These are phyloP conservation scores for Pleurotus pulmonarius DNA, from an alignment of 768 basidiomycete species.

Conservation along the genomic window DNA sequence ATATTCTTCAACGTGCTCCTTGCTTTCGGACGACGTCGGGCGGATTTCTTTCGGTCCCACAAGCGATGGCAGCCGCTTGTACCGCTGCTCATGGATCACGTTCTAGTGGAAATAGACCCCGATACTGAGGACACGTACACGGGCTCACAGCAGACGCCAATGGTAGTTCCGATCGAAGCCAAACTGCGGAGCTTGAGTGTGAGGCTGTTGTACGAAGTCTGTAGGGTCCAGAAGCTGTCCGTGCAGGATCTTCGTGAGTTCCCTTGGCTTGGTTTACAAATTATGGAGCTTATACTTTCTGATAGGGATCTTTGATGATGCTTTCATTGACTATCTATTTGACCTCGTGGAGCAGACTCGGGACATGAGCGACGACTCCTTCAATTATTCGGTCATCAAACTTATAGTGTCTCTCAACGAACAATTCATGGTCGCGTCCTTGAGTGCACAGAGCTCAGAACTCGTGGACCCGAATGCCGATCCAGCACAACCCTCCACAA, in stretches of 20 bases:
- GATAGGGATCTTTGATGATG: slow-evolving; percentile 73
- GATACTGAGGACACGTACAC: slow-evolving; percentile 63
- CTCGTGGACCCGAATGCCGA: slow-evolving; percentile 10
- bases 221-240: slow-evolving; percentile 82
- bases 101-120: slow-evolving; percentile 76
- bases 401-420: slow-evolving; percentile 94
- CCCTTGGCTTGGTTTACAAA: neutral
- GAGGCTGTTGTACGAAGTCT: slow-evolving; percentile 86
- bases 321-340: slow-evolving; percentile 86
- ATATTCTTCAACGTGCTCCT: slow-evolving; percentile 79
- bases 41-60: slow-evolving; percentile 71
- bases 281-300: neutral
- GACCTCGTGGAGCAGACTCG: slow-evolving; percentile 92
- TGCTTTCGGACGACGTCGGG: slow-evolving; percentile 64
- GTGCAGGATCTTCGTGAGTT: slow-evolving; percentile 74
- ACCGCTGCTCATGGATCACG: slow-evolving; percentile 81
- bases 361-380: slow-evolving; percentile 82
- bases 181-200: slow-evolving; percentile 72
- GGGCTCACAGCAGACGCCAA: slow-evolving; percentile 19
- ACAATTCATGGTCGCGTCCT: slow-evolving; percentile 93
- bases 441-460: slow-evolving; percentile 31
- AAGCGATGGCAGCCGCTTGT: slow-evolving; percentile 82
- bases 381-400: slow-evolving; percentile 96
- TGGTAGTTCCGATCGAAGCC: slow-evolving; percentile 77
- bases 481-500: slow-evolving; percentile 11